These are phyloP conservation scores for Austropuccinia psidii DNA, from an alignment of 1,284 basidiomycete species.

Conservation along the genomic window DNA sequence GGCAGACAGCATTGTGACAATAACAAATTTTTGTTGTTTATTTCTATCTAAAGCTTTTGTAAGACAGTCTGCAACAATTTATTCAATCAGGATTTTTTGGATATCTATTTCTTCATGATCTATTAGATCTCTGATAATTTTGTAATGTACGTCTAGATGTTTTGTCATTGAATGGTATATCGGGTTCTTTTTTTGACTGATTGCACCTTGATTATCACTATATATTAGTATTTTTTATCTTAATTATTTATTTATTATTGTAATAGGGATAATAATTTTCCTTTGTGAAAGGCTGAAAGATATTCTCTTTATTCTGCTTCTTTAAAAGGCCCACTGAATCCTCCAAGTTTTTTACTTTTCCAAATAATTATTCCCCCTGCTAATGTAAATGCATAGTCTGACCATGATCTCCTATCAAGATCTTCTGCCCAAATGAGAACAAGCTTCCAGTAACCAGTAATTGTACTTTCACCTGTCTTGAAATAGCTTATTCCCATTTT, in stretches of 20 bases:
- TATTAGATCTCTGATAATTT: constrained; percentile 6
- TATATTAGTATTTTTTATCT: neutral
- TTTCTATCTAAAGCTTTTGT: constrained; percentile 29
- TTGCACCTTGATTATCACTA: constrained; percentile 16
- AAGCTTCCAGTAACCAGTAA: neutral
- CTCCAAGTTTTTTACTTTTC: constrained; percentile 18
- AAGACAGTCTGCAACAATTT: constrained; percentile 24
- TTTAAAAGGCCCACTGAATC: constrained; percentile 9
- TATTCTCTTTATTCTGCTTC: constrained; percentile 16
- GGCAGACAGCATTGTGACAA: no score
- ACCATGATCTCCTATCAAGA: neutral
- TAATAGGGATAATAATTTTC: neutral
- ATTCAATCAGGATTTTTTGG: neutral
- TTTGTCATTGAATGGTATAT: constrained; percentile 10
- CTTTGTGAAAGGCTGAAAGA: constrained; percentile 4
- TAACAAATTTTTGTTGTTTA: constrained; percentile 19
- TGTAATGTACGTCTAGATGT: neutral
- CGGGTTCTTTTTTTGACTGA: constrained; percentile 8
- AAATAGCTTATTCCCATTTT: constrained; percentile 8
- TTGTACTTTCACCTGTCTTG: neutral
- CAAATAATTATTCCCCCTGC: neutral
- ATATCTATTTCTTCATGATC: constrained; percentile 10
- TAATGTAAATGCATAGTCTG: neutral
- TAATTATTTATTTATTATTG: neutral
- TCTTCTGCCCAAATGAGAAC: constrained; percentile 25